Base-by-base conservation (phyloP, 2,329 filamentous ascomycete genomes). In the Myriosclerotinia scirpicola region DNA sequence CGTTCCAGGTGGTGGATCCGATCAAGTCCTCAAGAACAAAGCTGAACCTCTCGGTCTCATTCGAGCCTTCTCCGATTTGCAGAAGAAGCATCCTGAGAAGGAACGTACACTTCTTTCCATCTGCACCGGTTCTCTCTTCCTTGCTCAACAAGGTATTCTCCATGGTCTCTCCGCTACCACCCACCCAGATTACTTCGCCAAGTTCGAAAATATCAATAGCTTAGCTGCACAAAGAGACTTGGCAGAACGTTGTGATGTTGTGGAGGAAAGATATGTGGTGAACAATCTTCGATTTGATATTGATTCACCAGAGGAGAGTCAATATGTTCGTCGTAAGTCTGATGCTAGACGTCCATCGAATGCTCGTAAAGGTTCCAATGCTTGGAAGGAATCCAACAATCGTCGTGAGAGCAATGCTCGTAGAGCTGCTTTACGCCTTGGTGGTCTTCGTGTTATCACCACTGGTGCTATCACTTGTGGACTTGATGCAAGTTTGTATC, bases 261-360 rank as follows among this genome's bases (percentile, higher is more conserved):
- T 94, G 75, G 91, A 95, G 75, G 89, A 91, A 70, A 85, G 91
- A 75, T 96, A 95, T 76, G 91, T 96, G 26, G 92, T 96, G 77
- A 96, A 96, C 83, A 95, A 96, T 80, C 88, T 93, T 68, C 90
- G 92, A 73, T 96, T 94, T 78, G 91, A 95, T 73, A 82, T 95
- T 54, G 84, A 83, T 55, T 87, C 93, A 75, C 87, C 90, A 75
- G 90, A 93, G 69, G 89, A 93, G 78, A 94, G 92, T 79, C 90
- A 90, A 42, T 94, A 94, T 79, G 88, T 95, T 77, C 85, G 90
- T 74, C 87, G 85, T 81, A 91, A 90, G 83, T 86, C 87, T 67
- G 88, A 90, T 72, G 86, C 83, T 59, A 81, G 84, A 71, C 85
- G 85, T 69, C 84, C 86, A 56, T 85, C 85, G 56, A 86, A 82